Conservation (phyloP, 441 rosid genomes). For the Erodium trifolium region DNA sequence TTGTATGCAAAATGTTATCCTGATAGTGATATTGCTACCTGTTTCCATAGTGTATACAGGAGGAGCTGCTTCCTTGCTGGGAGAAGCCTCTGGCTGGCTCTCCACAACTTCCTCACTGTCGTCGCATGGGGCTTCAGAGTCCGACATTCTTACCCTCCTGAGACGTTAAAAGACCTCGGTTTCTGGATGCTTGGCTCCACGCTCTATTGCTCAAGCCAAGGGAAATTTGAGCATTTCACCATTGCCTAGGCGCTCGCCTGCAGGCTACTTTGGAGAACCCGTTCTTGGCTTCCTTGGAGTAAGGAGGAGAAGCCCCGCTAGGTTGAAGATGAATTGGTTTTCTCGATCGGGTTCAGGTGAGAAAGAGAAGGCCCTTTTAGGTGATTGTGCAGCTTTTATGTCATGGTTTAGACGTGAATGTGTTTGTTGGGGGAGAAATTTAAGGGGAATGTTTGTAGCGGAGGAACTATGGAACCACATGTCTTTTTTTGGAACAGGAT, state of each 20-base stretch:
- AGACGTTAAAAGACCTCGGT: slow-evolving; percentile 28
- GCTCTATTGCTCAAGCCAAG: slow-evolving; percentile 55
- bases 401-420: slow-evolving; percentile 8
- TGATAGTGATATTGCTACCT: background rate
- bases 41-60: background rate
- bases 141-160: background rate
- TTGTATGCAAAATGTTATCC: background rate
- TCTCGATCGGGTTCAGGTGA: background rate
- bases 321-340: background rate
- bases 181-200: slow-evolving; percentile 30
- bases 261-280: background rate
- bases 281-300: background rate
- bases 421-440: slow-evolving; percentile 16
- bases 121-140: slow-evolving; percentile 4
- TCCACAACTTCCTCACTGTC: background rate
- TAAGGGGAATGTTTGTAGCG: background rate
- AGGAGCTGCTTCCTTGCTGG: background rate
- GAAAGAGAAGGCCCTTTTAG: background rate
- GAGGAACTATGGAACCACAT: background rate
- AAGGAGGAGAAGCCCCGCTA: background rate
- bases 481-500: background rate
- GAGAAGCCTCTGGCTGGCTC: background rate
- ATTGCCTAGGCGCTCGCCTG: background rate
- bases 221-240: slow-evolving; percentile 11
- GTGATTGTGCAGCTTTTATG: slow-evolving; percentile 10